phyloP scores from a whole-genome alignment of 1,284 basidiomycete species.

The Irpex rosettiformis region DNA sequence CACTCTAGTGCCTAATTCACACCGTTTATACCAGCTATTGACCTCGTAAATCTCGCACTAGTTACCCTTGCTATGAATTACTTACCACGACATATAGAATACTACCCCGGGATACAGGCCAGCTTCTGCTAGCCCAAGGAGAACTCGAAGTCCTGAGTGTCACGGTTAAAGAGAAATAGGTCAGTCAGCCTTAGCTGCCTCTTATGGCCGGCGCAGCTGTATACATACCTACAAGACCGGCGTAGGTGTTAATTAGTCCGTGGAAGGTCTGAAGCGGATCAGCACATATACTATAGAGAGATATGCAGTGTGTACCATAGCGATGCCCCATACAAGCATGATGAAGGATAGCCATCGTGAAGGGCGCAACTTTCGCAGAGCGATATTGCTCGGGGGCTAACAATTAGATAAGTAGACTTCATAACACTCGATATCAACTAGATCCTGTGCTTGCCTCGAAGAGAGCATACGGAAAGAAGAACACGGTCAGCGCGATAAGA shows the following conservation, averaged over 20 bases:
- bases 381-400: slow-evolving; percentile 34
- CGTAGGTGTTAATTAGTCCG: slow-evolving; percentile 30
- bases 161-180: background rate
- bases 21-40: slow-evolving; percentile 42
- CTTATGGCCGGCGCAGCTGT: no score
- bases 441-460: slow-evolving; percentile 43
- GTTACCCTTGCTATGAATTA: background rate
- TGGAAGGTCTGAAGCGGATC: slow-evolving; percentile 26
- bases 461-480: slow-evolving; percentile 62
- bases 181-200: background rate
- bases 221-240: slow-evolving; percentile 28
- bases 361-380: slow-evolving; percentile 37
- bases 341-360: slow-evolving; percentile 36
- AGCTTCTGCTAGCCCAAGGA: slow-evolving; percentile 35
- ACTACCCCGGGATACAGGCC: slow-evolving; percentile 36
- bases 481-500: slow-evolving; percentile 59
- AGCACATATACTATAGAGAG: background rate
- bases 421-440: background rate
- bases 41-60: background rate
- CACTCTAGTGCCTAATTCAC: slow-evolving; percentile 56
- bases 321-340: slow-evolving; percentile 31
- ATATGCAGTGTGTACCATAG: slow-evolving; percentile 20
- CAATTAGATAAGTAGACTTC: background rate
- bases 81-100: slow-evolving; percentile 36
- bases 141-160: slow-evolving; percentile 29